Evolutionary conservation across 2,329 filamentous ascomycete genomes (phyloP).

Genomic region (Hortaea werneckii): DNA sequence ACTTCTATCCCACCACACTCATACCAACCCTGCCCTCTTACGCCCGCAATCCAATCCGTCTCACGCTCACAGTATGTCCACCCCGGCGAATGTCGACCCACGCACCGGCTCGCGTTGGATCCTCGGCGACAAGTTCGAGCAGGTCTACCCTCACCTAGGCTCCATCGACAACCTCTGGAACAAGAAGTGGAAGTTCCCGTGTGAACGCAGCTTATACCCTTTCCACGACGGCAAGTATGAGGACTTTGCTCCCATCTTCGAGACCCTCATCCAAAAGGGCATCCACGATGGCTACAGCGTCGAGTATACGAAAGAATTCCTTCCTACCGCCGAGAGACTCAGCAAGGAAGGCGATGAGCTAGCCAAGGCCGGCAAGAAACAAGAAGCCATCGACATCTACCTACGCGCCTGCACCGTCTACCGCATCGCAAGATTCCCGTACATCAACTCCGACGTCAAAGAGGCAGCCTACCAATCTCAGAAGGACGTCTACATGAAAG

Average conservation of each 20-base stretch:
- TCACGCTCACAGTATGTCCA: background rate
- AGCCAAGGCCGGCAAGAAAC: slow-evolving; percentile 13
- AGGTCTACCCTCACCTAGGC: slow-evolving; percentile 46
- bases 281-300: slow-evolving; percentile 30
- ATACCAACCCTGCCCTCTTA: background rate
- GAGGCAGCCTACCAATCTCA: slow-evolving; percentile 25
- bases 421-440: slow-evolving; percentile 28
- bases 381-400: slow-evolving; percentile 24
- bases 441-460: slow-evolving; percentile 28
- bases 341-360: slow-evolving; percentile 20
- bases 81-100: slow-evolving; percentile 13
- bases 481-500: slow-evolving; percentile 29
- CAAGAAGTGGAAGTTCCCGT: slow-evolving; percentile 28
- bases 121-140: slow-evolving; percentile 39
- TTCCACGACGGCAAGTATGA: slow-evolving; percentile 28
- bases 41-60: background rate
- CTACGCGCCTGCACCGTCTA: slow-evolving; percentile 28
- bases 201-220: slow-evolving; percentile 20
- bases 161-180: slow-evolving; percentile 46
- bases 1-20: background rate
- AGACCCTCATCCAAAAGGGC: slow-evolving; percentile 25
- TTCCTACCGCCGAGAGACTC: slow-evolving; percentile 24
- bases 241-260: slow-evolving; percentile 30
- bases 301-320: slow-evolving; percentile 27
- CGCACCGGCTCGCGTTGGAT: slow-evolving; percentile 26